Evolutionary conservation across 495 filamentous ascomycete genomes (phyloP).

Genomic region (Aspergillus cavernicola): DNA sequence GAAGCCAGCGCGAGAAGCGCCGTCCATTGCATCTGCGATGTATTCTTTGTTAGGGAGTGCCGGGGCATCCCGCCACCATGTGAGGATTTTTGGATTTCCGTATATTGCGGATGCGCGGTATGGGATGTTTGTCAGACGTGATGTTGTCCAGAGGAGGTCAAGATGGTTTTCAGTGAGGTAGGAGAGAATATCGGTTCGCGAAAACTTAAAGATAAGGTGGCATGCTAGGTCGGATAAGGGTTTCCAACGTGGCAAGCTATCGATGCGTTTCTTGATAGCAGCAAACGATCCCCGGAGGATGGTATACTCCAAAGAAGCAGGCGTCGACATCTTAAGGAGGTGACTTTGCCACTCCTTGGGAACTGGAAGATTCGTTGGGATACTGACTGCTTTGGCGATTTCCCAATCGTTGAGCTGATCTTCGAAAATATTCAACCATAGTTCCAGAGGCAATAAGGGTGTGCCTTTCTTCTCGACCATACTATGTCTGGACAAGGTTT

Average conservation of each 20-base stretch:
- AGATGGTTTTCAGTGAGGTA: conserved; percentile 76
- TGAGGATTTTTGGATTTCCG: conserved; percentile 76
- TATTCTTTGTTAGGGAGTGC: conserved; percentile 77
- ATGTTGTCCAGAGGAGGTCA: conserved; percentile 77
- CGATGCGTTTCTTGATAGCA: conserved; percentile 63
- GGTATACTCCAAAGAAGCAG: conserved; percentile 70
- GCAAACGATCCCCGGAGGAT: conserved; percentile 68
- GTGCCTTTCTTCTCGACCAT: conserved; percentile 20
- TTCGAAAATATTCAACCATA: conserved; percentile 86
- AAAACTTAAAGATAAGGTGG: conserved; percentile 88
- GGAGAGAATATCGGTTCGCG: conserved; percentile 68
- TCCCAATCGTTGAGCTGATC: conserved; percentile 82
- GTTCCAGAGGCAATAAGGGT: conserved; percentile 65
- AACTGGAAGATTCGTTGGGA: conserved; percentile 70
- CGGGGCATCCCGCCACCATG: conserved; percentile 81
- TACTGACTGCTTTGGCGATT: conserved; percentile 70
- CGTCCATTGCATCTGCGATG: conserved; percentile 75
- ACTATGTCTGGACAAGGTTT: conserved; percentile 29
- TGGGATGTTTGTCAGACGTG: conserved; percentile 75
- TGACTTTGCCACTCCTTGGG: conserved; percentile 70
- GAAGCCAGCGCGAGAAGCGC: conserved; percentile 77
- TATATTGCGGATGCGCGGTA: conserved; percentile 83
- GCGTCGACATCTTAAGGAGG: conserved; percentile 44
- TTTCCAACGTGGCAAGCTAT: conserved; percentile 61
- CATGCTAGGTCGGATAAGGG: conserved; percentile 76